A percentile compares a stretch with the other conserved stretches of the same genome.
Evolutionary conservation across 345 rosid species (phyloP).

Genomic region (Geranium brycei): DNA sequence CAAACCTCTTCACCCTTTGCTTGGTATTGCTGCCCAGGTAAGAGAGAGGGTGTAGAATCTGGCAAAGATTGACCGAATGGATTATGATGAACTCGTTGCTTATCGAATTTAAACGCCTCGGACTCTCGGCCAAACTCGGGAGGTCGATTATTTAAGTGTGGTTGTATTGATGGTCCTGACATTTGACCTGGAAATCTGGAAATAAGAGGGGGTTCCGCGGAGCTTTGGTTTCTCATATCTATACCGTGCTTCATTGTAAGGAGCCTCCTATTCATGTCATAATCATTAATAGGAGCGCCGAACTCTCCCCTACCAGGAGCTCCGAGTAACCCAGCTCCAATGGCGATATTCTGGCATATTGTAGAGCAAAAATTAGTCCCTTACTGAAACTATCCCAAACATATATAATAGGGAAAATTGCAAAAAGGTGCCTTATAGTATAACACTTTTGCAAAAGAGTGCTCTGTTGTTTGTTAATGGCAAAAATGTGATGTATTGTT

Average conservation of each 20-base stretch:
- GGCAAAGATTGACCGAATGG: conserved; percentile 26
- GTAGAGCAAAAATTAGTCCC: background rate
- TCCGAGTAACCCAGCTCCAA: conserved; percentile 89
- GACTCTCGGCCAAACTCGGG: conserved; percentile 25
- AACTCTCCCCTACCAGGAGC: conserved; percentile 57
- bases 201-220: conserved; percentile 55
- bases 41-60: conserved; percentile 28
- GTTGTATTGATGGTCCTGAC: conserved; percentile 25
- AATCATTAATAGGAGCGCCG: conserved; percentile 22
- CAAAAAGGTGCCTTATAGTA: too few species aligned
- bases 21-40: conserved; percentile 30
- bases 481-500: too few species aligned
- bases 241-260: conserved; percentile 28
- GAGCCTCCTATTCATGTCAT: conserved; percentile 22
- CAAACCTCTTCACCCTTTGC: conserved; percentile 68
- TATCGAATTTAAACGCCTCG: conserved; percentile 36
- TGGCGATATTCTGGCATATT: conserved; percentile 5
- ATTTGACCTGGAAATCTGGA: conserved; percentile 42
- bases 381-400: too few species aligned
- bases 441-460: too few species aligned
- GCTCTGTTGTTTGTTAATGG: too few species aligned
- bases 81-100: conserved; percentile 28
- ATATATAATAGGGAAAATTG: too few species aligned
- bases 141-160: conserved; percentile 24
- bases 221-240: conserved; percentile 50